Evolutionary conservation across 2,329 filamentous ascomycete genomes (phyloP), one percentile per base, ranked within the genome.

Genomic region (Periglandula ipomoeae): DNA sequence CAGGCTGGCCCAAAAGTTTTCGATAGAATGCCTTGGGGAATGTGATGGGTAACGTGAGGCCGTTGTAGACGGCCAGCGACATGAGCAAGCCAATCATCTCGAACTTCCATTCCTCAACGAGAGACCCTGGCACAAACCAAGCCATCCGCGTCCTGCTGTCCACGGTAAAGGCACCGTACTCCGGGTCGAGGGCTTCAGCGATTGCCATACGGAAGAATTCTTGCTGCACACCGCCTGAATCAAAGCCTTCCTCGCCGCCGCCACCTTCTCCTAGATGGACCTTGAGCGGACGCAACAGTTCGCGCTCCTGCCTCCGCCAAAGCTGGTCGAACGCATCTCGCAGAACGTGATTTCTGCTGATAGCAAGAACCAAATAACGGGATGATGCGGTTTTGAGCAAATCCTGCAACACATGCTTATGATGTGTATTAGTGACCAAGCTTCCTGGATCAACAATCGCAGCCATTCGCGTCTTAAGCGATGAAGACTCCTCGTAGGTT

Each of bases 161-260:
- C 27, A 88, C 77, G 0, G 82, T 85, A 62, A 97, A 97, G 47
- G 86, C 81, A 1, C 85, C 89, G 59, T 86, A 88, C 39, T 82
- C 76, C 4, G 88, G 85, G 57, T 88, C 76, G 41, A 97, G 75
- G 3, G 86, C 87, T 59, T 95, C 84, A 1, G 81, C 80, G 56
- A 96, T 82, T 17, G 87, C 82, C 24, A 96, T 69, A 15, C 89
- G 82, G 69, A 98, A 97, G 63, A 95, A 97, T 55, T 98, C 93
- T 62, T 95, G 90, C 58, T 96, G 91, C 1, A 98, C 90, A 53
- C 93, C 93, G 39, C 93, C 93, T 44, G 91, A 89, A 64, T 98
- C 93, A 30, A 94, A 81, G 0, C 93, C 93, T 62, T 94, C 84
- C 64, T 97, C 93, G 27, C 89, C 88, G 26, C 89, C 88, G 47